Conservation (phyloP, 169 alveolate species). For the Perkinsus olseni region DNA sequence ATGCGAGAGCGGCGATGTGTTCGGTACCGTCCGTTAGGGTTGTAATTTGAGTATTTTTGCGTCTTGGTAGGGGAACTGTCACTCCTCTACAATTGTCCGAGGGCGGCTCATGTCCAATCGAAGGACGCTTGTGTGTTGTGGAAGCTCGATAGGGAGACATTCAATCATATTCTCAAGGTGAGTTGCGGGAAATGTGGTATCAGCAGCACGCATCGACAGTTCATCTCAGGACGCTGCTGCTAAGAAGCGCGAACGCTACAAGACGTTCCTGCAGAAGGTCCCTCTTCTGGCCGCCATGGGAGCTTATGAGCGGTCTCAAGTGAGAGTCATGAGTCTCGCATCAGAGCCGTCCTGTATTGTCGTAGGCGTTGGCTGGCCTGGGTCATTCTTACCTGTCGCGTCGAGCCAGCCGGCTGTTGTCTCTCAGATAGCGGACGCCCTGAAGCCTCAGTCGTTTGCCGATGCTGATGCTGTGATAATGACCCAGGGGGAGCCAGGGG, state of each 20-base stretch:
- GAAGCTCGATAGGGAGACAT: conserved; percentile 79
- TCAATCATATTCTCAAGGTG: conserved; percentile 77
- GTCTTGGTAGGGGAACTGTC: conserved; percentile 85
- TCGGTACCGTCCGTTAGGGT: conserved; percentile 47
- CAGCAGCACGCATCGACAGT: too few relatives aligned
- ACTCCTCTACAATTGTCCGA: conserved; percentile 79
- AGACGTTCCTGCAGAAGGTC: conserved; percentile 55
- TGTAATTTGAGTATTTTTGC: too few relatives aligned
- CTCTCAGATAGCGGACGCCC: conserved; percentile 70
- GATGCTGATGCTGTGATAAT: conserved; percentile 69
- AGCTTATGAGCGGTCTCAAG: conserved; percentile 66
- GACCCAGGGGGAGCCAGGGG: conserved; percentile 83
- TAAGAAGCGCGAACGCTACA: conserved; percentile 69
- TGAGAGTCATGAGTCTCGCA: too few relatives aligned
- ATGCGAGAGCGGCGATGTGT: conserved; percentile 76
- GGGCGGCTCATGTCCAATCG: conserved; percentile 84
- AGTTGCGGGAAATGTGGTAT: not conserved
- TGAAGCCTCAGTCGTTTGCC: conserved; percentile 48
- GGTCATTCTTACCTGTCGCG: too few relatives aligned
- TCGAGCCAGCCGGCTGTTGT: too few relatives aligned
- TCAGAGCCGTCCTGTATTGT: too few relatives aligned
- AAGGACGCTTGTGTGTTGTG: conserved; percentile 52
- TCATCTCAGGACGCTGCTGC: conserved; percentile 76
- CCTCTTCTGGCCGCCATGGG: conserved; percentile 66
- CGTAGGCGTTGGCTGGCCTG: too few relatives aligned